Conservation (phyloP, 2,329 filamentous ascomycete genomes). For the Thelonectria discophora region DNA sequence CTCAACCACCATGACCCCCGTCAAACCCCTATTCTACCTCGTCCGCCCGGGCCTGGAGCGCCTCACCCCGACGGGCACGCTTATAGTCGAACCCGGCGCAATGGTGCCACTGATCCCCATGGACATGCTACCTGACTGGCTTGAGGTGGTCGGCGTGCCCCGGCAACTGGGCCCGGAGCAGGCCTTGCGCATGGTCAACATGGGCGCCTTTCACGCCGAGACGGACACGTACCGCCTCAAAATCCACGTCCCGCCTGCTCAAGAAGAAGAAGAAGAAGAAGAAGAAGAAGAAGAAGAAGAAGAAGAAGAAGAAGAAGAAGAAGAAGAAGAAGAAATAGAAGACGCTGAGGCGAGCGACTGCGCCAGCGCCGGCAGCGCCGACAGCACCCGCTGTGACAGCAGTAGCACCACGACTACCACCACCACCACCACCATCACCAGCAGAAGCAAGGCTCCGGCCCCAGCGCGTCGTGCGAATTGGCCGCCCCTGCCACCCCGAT, state of each 20-base stretch:
- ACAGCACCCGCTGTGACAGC: neutral
- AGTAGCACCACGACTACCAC: too few relatives aligned
- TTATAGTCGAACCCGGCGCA: constrained; percentile 42
- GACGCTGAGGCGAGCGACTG: neutral
- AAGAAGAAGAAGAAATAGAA: neutral
- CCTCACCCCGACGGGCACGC: constrained; percentile 33
- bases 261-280: neutral
- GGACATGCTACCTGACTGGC: constrained; percentile 60
- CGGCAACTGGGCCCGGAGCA: constrained; percentile 52
- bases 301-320: constrained; percentile 1
- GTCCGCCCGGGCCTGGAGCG: constrained; percentile 49
- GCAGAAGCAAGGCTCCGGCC: neutral
- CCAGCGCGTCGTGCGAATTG: neutral
- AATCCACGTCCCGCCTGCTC: constrained; percentile 18
- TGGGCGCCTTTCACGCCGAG: constrained; percentile 46
- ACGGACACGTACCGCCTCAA: constrained; percentile 30
- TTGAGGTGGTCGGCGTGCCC: constrained; percentile 55
- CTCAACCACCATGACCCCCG: constrained; percentile 27
- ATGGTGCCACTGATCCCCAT: constrained; percentile 64
- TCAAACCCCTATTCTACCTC: constrained; percentile 51
- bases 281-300: neutral
- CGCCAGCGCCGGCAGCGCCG: neutral
- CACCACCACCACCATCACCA: too few relatives aligned
- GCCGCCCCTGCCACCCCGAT: neutral
- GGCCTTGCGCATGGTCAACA: constrained; percentile 49